Base-by-base conservation (phyloP, 75 land plant species). In the Pinus albicaulis region DNA sequence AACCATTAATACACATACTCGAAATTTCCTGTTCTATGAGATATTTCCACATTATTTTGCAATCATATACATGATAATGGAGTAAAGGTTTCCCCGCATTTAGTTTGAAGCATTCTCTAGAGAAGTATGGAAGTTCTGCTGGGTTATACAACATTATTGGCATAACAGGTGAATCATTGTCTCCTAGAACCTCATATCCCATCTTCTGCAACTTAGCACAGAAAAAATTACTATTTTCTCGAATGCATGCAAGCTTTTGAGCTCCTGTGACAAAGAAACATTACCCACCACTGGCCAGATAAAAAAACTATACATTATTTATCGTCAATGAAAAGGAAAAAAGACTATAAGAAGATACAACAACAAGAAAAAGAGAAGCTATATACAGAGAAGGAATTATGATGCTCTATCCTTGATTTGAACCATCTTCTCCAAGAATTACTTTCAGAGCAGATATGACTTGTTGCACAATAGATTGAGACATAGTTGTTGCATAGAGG, bases 101-200 rank as follows among this genome's bases (percentile, higher is more conserved):
- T 57, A 85, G 90, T 55, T 77, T 92, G 56, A 96, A 87, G 79
- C 98, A 96, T 58, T 96, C 95, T 26, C 98, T 80, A 25, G 96
- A 93, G 77, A 96, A 96, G 20, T 98, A 91, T 44, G 99, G 93
- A 53, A 96, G 90, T 77, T 96, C 94, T 23, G 91, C 88, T 31
- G 97, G 99, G 76, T 96, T 93, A 86, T 96, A 96, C 55, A 96
- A 91, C 99, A 96, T 96, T 60, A 96, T 90, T 3, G 99, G 99
- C 94, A 96, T 96, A 22, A 96, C 95, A 44, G 99, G 99, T 22
- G 99, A 96, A 80, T 94, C 97, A 75, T 82, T 82, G 79, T 96
- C 98, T 15, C 99, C 99, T 64, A 96, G 86, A 78, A 96, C 99
- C 76, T 96, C 95, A 82, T 84, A 96, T 13, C 99, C 99, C 92